phyloP scores from a whole-genome alignment of 768 basidiomycete genomes.

The Leccinum subgranulosum region DNA sequence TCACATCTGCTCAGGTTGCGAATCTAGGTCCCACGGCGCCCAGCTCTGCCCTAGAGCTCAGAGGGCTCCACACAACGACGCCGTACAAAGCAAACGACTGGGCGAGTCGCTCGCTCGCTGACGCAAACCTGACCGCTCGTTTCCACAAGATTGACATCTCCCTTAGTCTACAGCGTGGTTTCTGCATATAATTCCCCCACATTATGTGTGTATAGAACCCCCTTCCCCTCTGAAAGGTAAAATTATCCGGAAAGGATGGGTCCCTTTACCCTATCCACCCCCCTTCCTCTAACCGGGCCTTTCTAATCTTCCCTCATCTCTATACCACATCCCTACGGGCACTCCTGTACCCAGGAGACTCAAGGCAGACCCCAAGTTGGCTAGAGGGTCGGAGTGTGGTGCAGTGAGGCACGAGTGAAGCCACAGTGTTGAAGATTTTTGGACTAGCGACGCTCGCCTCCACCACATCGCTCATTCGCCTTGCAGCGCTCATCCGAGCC shows the following conservation, averaged over 20 bases:
- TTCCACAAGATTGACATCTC: neutral
- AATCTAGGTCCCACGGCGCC: slow-evolving; percentile 1
- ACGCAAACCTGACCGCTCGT: neutral
- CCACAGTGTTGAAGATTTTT: too few species aligned
- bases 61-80: neutral
- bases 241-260: too few species aligned
- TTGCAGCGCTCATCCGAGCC: too few species aligned
- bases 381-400: too few species aligned
- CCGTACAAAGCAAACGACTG: slow-evolving; percentile 4
- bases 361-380: too few species aligned
- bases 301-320: slow-evolving; percentile 14
- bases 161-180: neutral
- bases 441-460: too few species aligned
- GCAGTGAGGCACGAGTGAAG: too few species aligned
- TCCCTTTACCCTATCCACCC: neutral
- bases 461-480: too few species aligned
- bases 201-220: too few species aligned
- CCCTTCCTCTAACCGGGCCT: neutral
- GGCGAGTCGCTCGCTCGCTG: neutral
- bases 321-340: too few species aligned
- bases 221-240: too few species aligned
- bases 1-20: slow-evolving; percentile 14
- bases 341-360: too few species aligned
- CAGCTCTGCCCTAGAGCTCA: slow-evolving; percentile 1
- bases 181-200: neutral